Evolutionary conservation across 768 basidiomycete genomes (phyloP), one percentile per base, ranked within the genome.

Genomic region (Tephrocybe sp.): DNA sequence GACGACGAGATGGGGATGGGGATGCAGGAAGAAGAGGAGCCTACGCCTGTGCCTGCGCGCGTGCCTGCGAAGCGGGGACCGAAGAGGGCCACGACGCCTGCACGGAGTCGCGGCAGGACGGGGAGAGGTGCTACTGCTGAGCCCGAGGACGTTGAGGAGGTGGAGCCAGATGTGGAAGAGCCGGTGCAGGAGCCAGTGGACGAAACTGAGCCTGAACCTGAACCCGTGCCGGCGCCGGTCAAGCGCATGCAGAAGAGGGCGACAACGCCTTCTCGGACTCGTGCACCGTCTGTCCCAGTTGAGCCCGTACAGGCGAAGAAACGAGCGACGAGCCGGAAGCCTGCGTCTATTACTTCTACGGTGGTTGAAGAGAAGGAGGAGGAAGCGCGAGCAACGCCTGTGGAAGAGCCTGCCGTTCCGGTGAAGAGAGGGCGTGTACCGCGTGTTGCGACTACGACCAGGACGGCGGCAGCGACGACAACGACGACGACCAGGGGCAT

Each of bases 401-500:
- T 26, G 26, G 26, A 26, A 7, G 26, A 26, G 26, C 7, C 26
- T 26, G 26, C 26, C 4, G 26, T 7, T 3, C 38, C 38, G 19
- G 39, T 34, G 20, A 55, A 63, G 46, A 59, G 52, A 9, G 55
- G 61, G 39, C 62, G 67, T 23, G 54, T 58, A 41, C 54, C 62
- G 10, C 57, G 56, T 10, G 31, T 45, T 17, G 39, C 20, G 31
- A 33, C 53, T 34, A 49, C 44, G 8, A 22, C 45, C 3, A 39
- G 48, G n/a, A 26, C 46, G 5, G 13, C 22, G 20, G 45, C 44
- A 32, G 23, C 26, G 14, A 45, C 31, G 14, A n/a, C n/a, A n/a
- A n/a, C n/a, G 36, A 13, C 10, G 33, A n/a, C 22, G 48, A 45
- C n/a, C 54, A 41, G 23, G 43, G 32, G 16, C 39, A 14, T 23